phyloP scores from a whole-genome alignment of 139 green algal species.

The Chlamydomonas sp. region DNA sequence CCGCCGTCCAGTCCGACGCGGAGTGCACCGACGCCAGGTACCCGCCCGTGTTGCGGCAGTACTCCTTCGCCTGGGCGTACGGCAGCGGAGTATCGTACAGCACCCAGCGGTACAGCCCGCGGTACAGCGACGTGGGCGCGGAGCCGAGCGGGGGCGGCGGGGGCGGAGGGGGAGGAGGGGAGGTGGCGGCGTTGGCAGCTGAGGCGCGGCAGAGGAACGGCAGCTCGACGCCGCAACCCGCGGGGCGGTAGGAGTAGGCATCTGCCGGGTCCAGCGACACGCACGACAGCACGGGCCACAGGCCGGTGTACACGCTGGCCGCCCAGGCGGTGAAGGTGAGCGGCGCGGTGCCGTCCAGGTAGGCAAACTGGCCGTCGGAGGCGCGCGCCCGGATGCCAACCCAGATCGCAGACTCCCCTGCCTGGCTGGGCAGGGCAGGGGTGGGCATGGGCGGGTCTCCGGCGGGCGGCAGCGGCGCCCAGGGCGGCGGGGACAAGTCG shows the following conservation, averaged over 20 bases:
- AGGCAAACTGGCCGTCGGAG: neutral
- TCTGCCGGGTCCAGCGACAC: conserved; percentile 1
- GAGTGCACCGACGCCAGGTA: conserved; percentile 37
- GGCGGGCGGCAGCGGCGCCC: conserved; percentile 8
- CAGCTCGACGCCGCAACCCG: conserved; percentile 25
- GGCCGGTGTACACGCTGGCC: conserved; percentile 2
- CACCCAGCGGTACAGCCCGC: conserved; percentile 22
- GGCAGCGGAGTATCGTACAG: conserved; percentile 2
- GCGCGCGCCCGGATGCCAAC: conserved; percentile 3
- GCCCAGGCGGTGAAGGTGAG: neutral
- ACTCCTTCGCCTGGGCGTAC: neutral
- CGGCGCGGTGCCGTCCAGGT: neutral
- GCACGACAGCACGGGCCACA: conserved; percentile 25
- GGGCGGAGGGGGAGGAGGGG: conserved; percentile 17
- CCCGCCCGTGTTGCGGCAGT: conserved; percentile 13
- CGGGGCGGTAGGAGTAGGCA: conserved; percentile 11
- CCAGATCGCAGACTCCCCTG: conserved; percentile 28
- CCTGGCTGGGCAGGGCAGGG: neutral
- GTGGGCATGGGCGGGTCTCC: neutral
- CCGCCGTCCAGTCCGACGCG: neutral
- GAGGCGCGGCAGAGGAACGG: conserved; percentile 11
- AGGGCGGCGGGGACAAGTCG: conserved; percentile 2
- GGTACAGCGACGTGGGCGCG: neutral
- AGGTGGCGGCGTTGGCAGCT: neutral
- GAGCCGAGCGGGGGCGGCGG: conserved; percentile 3